Base-by-base conservation (phyloP, 805 yeast genomes). In the Ogataea trehaloabstinens region DNA sequence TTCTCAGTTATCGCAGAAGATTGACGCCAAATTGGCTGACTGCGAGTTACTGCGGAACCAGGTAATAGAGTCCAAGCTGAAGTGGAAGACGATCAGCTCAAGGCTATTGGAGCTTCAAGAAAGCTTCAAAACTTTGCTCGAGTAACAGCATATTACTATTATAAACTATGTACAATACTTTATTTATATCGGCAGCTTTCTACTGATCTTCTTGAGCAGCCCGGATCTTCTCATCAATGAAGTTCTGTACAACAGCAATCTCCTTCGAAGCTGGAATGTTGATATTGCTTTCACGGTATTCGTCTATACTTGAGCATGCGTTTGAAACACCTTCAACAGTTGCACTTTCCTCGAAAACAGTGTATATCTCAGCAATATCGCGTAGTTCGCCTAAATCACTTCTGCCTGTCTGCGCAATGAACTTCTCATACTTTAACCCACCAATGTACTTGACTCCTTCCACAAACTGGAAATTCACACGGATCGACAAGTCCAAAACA, bases 361-460 rank as follows among this genome's bases (percentile, higher is more conserved):
- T 56, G 41, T 60, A 64, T 12, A 53, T 43, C 46, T 64, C 69
- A 21, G 63, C 64, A 35, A 64, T 56, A 43, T 64, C 67, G 39
- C 61, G 55, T 16, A 68, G 69, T 38, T 70, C 71, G 5, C 61
- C 67, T 28, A 75, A 64, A 19, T 78, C 78, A 22, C 66, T 66
- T 18, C 65, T 53, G 7, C 56, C 69, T 11, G 53, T 37, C 24
- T 46, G 41, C 6, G 48, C 45, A 16, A 46, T 49, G 46, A 74
- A 82, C 52, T 78, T 76, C 43, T 67, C 67, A 31, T 79, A 66
- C 65, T 86, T 86, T 58, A 88, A 64, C 52, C 77, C 70, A 19
- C 95, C 87, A 28, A 87, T 75, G 48, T 65, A 77, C 49, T 76
- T 68, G 30, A 90, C 68, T 18, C 96, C 96, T 38, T 75, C 67